Evolutionary conservation across 768 basidiomycete species (phyloP), one percentile per base, ranked within the genome.

Genomic region (Chiua virens): DNA sequence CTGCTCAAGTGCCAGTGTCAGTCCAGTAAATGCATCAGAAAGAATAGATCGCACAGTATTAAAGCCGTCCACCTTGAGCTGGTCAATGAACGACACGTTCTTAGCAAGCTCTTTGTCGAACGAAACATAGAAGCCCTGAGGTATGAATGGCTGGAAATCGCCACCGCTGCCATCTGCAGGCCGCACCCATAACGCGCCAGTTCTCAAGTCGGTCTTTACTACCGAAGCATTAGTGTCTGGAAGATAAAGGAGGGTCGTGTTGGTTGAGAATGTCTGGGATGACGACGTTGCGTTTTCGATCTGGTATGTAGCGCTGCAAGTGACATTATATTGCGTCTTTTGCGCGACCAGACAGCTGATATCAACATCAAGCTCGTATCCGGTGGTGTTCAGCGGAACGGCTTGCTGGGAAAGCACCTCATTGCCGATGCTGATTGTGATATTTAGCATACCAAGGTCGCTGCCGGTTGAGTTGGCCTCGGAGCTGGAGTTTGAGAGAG

Each of bases 61-160:
- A 28, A 64, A 64, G 34, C 85, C 87, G 70, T 83, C 74, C 67
- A 75, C 54, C 72, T 81, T 81, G 39, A 89, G 73, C 44, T 76
- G 74, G 47, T 83, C 70, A 38, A 87, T 71, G 6, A 77, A 64
- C 2, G 82, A 63, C 38, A 80, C 57, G 60, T 89, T 82, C 6
- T 69, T 61, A 3, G 70, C 75, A 15, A 89, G 69, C 50, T 82
- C 83, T 13, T 66, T 64, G 36, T 76, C 79, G 42, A 86, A 85
- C 6, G 75, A 65, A 0, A 87, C 81, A 58, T 89, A 90, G 65
- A 87, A 92, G 1, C 89, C 89, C 41, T 88, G 78, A 0, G 90
- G 88, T 49, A 91, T 65, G 13, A 85, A 66, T 0, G 77, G 68
- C 53, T 73, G 60, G 53, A 68, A 68, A 3, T 25, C n/a, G 2